Evolutionary conservation across 2,329 filamentous ascomycete genomes (phyloP).

Genomic region (Penicillium olsonii): DNA sequence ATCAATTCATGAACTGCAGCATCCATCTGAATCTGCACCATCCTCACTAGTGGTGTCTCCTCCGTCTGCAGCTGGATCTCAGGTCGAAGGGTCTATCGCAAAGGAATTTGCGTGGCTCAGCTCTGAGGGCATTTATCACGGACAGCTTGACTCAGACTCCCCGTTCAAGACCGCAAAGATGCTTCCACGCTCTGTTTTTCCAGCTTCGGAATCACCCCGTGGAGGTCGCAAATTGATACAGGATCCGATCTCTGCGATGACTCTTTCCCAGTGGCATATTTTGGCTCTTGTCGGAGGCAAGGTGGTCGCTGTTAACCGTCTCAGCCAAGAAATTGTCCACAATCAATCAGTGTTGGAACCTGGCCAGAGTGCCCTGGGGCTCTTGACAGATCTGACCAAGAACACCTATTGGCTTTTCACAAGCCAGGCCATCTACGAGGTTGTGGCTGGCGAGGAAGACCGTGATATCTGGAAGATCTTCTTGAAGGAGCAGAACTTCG

Average conservation of each 20-base stretch:
- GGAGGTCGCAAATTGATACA: constrained; percentile 66
- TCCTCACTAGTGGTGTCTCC: constrained; percentile 77
- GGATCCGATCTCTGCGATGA: constrained; percentile 76
- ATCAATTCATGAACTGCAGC: constrained; percentile 69
- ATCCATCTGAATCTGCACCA: constrained; percentile 59
- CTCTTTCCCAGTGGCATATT: constrained; percentile 92
- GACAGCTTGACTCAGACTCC: constrained; percentile 68
- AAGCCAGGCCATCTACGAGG: constrained; percentile 85
- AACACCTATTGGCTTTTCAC: constrained; percentile 98
- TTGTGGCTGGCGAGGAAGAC: constrained; percentile 86
- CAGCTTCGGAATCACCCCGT: constrained; percentile 64
- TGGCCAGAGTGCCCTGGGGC: constrained; percentile 76
- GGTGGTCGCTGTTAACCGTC: constrained; percentile 80
- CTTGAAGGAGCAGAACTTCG: constrained; percentile 82
- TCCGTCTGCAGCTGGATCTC: constrained; percentile 64
- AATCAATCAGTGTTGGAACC: constrained; percentile 82
- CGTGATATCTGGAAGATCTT: constrained; percentile 94
- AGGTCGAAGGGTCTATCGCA: constrained; percentile 56
- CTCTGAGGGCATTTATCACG: constrained; percentile 82
- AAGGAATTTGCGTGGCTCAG: constrained; percentile 81
- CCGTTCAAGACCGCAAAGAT: constrained; percentile 79
- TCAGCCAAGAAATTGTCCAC: constrained; percentile 83
- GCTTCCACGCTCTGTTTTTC: constrained; percentile 71
- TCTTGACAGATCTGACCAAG: constrained; percentile 88
- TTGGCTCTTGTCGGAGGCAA: constrained; percentile 78